Base-by-base conservation (phyloP, 768 basidiomycete genomes). In the Psilocybe subaeruginosa region DNA sequence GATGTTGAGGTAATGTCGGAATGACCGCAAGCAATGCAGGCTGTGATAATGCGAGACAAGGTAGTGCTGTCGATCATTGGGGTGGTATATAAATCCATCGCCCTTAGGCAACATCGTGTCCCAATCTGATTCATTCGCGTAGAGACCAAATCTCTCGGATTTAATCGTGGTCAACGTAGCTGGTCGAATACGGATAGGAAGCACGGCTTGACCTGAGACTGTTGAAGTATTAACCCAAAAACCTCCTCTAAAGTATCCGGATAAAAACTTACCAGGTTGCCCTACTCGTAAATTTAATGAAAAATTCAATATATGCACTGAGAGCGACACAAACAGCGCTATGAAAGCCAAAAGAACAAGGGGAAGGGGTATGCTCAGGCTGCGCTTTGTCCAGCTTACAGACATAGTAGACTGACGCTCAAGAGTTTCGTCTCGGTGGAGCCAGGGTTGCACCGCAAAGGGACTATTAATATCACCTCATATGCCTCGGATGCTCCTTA, bases 31-130 rank as follows among this genome's bases (percentile, higher is more conserved):
- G 31, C 58, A 59, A 14, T 59, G 51, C 14, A 59, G 41, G 8
- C 52, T 37, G 19, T 59, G 58, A 19, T 53, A 53, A n/a, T 53
- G 50, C 12, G 58, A 46, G 8, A 59, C 17, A 9, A 45, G 50
- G 27, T 59, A 59, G 16, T 59, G 50, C 35, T 41, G 16, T 8
- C 31, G 51, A 8, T 59, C 48, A 17, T 59, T 50, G 8, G 51
- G 49, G 51, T 51, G 48, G 19, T 51, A 51, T 17, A 59, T 39
- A 19, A 59, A 59, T 9, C 58, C 58, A 33, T 52, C 48, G 23
- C 37, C 37, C 37, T 41, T 49, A 1, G 58, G 58, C 4, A 59
- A 30, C 9, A 59, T 49, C 16, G 58, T 2, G 9, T 52, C 49
- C 58, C 58, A 59, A 19, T 59, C 58, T 4, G 33, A 53, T 27